Conservation (phyloP, 2,329 filamentous ascomycete genomes). For the Blastomyces emzantsi region DNA sequence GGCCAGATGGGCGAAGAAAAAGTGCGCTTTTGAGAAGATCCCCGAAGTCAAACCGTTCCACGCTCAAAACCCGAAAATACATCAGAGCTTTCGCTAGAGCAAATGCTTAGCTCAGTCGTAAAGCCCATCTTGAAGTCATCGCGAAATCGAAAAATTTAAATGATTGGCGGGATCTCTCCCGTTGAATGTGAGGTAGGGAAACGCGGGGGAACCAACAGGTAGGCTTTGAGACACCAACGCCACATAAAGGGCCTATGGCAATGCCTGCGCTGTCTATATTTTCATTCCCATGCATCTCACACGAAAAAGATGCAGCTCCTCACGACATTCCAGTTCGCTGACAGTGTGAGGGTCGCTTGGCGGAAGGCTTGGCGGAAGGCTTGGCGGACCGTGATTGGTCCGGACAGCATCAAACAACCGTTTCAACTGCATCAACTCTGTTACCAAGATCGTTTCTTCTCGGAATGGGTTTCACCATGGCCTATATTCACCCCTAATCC, state of each 20-base stretch:
- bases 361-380: background rate
- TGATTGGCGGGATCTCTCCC: background rate
- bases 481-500: background rate
- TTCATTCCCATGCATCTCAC: background rate
- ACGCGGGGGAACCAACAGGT: background rate
- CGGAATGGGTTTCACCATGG: conserved; percentile 1
- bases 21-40: background rate
- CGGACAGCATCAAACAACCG: background rate
- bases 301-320: background rate
- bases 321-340: background rate
- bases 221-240: background rate
- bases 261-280: background rate
- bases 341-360: background rate
- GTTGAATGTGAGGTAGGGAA: background rate
- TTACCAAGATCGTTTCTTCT: conserved; percentile 7
- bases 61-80: background rate
- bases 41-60: background rate
- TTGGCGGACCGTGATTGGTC: conserved; percentile 1
- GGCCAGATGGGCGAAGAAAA: background rate
- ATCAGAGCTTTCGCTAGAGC: background rate
- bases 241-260: background rate
- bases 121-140: background rate
- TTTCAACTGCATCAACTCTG: conserved; percentile 5
- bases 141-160: background rate
- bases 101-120: too few relatives aligned